Evolutionary conservation across 441 rosid species (phyloP).

Genomic region (Eruca vesicaria): DNA sequence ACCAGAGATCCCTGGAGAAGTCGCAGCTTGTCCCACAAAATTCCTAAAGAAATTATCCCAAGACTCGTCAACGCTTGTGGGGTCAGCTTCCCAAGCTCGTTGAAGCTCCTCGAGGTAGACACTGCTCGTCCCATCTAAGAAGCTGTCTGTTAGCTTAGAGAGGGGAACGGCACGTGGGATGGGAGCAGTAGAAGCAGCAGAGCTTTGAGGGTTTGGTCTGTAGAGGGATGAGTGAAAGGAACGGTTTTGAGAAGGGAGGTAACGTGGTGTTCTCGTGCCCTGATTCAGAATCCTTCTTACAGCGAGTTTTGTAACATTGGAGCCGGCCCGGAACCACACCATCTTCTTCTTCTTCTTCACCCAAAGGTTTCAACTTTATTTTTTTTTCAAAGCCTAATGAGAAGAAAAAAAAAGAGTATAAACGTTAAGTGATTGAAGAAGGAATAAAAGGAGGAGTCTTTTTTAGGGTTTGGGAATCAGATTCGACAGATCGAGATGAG

Average conservation of each 20-base stretch:
- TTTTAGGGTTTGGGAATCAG: not conserved
- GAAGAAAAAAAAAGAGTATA: not conserved
- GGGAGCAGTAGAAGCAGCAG: constrained; percentile 51
- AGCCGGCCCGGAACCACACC: constrained; percentile 86
- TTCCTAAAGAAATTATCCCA: constrained; percentile 98
- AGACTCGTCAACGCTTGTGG: constrained; percentile 90
- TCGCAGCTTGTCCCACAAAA: constrained; percentile 91
- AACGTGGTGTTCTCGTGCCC: constrained; percentile 52
- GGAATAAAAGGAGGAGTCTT: not conserved
- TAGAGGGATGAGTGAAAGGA: constrained; percentile 59
- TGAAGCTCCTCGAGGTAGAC: constrained; percentile 97
- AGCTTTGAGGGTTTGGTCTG: constrained; percentile 56
- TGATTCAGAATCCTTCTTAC: constrained; percentile 69
- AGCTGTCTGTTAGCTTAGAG: constrained; percentile 86
- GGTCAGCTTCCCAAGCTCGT: constrained; percentile 93
- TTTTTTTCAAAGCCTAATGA: not conserved
- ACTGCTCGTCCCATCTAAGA: constrained; percentile 93
- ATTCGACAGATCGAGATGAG: not conserved
- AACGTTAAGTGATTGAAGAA: not conserved
- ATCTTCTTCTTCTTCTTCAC: constrained; percentile 26
- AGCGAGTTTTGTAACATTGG: constrained; percentile 63
- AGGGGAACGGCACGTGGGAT: constrained; percentile 85
- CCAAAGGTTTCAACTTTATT: constrained; percentile 6
- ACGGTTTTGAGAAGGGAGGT: constrained; percentile 48
- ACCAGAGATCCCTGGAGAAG: constrained; percentile 96